These are phyloP conservation scores for Kwoniella sp. DNA, from an alignment of 768 basidiomycete genomes.

Conservation along the genomic window DNA sequence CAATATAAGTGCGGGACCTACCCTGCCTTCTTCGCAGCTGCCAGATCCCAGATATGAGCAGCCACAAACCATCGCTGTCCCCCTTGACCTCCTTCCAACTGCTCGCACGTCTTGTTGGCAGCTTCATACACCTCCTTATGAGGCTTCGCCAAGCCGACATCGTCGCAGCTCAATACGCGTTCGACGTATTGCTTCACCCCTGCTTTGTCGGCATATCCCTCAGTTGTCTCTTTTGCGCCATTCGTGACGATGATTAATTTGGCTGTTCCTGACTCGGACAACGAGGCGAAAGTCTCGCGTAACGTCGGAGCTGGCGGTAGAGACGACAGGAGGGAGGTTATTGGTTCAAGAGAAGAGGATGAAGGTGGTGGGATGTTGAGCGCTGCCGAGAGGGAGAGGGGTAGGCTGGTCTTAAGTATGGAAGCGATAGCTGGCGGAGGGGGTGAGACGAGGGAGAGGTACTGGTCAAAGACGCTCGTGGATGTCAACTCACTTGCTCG, in stretches of 20 bases:
- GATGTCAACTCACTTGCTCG: neutral
- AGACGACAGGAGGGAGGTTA: slow-evolving; percentile 18
- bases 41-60: slow-evolving; percentile 39
- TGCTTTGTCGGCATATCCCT: slow-evolving; percentile 28
- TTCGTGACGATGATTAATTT: slow-evolving; percentile 38
- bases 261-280: slow-evolving; percentile 12
- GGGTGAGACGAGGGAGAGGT: slow-evolving; percentile 33
- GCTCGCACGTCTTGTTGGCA: slow-evolving; percentile 19
- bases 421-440: slow-evolving; percentile 41
- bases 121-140: slow-evolving; percentile 30
- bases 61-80: slow-evolving; percentile 43
- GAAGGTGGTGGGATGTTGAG: slow-evolving; percentile 20
- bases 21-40: slow-evolving; percentile 38
- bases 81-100: slow-evolving; percentile 15
- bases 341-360: slow-evolving; percentile 13
- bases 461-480: slow-evolving; percentile 8
- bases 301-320: slow-evolving; percentile 27
- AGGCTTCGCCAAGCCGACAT: slow-evolving; percentile 36
- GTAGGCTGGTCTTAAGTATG: slow-evolving; percentile 33
- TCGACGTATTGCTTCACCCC: slow-evolving; percentile 22
- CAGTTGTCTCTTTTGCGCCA: slow-evolving; percentile 32
- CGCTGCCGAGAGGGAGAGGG: slow-evolving; percentile 24
- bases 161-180: slow-evolving; percentile 36
- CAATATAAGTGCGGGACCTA: slow-evolving; percentile 10
- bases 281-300: slow-evolving; percentile 8